Base-by-base conservation (phyloP, 1,139 yeast species). In the Yamadazyma taylorii region DNA sequence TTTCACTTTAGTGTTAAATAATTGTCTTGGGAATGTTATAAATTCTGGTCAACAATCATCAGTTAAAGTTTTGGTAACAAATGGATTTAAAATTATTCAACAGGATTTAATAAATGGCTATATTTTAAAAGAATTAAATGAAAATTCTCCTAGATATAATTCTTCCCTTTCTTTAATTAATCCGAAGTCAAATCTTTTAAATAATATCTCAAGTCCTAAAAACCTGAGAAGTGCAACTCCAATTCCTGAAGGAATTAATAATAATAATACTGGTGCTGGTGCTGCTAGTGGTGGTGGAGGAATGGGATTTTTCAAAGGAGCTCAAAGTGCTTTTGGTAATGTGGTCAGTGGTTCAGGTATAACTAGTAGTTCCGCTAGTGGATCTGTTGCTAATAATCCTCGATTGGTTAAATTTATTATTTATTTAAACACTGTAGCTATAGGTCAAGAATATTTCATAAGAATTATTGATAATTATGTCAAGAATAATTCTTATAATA, bases 1-100 rank as follows among this genome's bases (percentile, higher is more conserved):
- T 56, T 66, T 87, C 32, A 77, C 89, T 24, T 68, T 88, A 50
- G 79, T 89, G 14, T 62, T 89, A 33, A 85, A 86, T 47, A 76
- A 78, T n/a, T 69, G 85, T 6, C 57, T 85, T 23, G 60, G 77
- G 28, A 83, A 80, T 43, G 67, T 78, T 0, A 57, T 84, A 14
- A 78, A 80, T 35, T 73, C 89, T 0, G 86, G 88, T 1, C 79
- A 81, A 37, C 61, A 78, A 2, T 46, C 69, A 2, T 66, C 81
- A 0, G 75, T 81, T 16, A 79, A 75, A 47, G 67, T 64, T 17
- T 74, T 81, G 51, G 55, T 81, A 5, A 65, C 46, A 9, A 61
- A 56, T 37, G 50, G 63, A 30, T 56, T 54, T 34, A 52, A 53
- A 27, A 60, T 67, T 3, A 47, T 71, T 12, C 66, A 66, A 36